Evolutionary conservation across 2,329 filamentous ascomycete species (phyloP).

Genomic region (Hypomyces perniciosus): DNA sequence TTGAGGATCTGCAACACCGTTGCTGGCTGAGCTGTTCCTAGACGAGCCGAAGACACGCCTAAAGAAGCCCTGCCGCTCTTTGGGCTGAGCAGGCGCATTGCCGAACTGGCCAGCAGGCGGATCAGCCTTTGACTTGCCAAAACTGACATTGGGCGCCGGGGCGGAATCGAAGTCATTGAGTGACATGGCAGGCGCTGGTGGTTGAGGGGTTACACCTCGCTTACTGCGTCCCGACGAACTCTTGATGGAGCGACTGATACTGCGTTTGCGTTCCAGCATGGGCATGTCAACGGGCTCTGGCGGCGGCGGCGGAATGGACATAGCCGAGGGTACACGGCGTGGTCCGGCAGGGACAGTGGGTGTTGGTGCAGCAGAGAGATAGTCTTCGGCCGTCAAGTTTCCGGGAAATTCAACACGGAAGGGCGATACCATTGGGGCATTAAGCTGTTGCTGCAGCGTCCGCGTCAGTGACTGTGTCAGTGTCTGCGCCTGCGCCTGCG

Average conservation of each 20-base stretch:
- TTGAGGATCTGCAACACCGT: constrained; percentile 26
- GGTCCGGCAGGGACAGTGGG: constrained; percentile 79
- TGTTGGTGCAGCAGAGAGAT: constrained; percentile 77
- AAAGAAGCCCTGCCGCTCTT: constrained; percentile 83
- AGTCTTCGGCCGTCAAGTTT: constrained; percentile 47
- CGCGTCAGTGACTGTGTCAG: constrained; percentile 14
- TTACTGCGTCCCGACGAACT: constrained; percentile 36
- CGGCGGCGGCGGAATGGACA: constrained; percentile 30
- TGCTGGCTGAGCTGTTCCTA: constrained; percentile 40
- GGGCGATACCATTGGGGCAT: constrained; percentile 22
- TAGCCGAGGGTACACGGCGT: constrained; percentile 41
- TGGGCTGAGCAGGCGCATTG: constrained; percentile 41
- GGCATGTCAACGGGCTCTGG: constrained; percentile 34
- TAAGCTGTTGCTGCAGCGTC: constrained; percentile 21
- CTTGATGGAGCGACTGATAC: constrained; percentile 48
- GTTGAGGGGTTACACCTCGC: constrained; percentile 22
- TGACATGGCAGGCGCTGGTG: constrained; percentile 24
- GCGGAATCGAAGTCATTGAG: constrained; percentile 44
- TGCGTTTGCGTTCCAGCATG: constrained; percentile 48
- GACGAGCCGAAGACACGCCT: constrained; percentile 81
- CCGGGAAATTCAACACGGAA: constrained; percentile 47
- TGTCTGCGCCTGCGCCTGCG: too few relatives aligned
- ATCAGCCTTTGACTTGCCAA: constrained; percentile 50
- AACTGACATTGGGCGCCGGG: constrained; percentile 52
- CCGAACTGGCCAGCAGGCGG: constrained; percentile 36